Conservation (phyloP, 192 early-diverging fungal species). For the Coemansia sp. region DNA sequence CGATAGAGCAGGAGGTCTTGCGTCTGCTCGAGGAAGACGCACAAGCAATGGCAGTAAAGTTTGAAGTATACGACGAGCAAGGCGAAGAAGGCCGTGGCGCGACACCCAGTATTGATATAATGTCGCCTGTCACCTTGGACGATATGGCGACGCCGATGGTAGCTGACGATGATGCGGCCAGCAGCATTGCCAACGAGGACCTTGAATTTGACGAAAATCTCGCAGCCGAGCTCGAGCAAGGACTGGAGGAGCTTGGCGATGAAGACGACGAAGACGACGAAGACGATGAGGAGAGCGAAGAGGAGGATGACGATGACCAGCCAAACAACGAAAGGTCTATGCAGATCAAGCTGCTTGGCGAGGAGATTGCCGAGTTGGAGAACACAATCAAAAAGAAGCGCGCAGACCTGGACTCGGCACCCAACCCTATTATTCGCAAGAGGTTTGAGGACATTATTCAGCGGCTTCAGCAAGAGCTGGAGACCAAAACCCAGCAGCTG, state of each 20-base stretch:
- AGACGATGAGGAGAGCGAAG: constrained; percentile 23
- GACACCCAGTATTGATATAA: constrained; percentile 39
- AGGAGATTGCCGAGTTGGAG: constrained; percentile 45
- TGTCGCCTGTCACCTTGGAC: constrained; percentile 43
- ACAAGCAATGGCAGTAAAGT: constrained; percentile 40
- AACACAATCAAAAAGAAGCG: constrained; percentile 32
- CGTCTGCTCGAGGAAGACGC: constrained; percentile 40
- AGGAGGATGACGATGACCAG: constrained; percentile 26
- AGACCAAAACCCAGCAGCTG: constrained; percentile 29
- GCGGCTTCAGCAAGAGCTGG: constrained; percentile 32
- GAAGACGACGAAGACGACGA: constrained; percentile 30
- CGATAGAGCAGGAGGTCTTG: constrained; percentile 37
- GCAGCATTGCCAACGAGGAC: constrained; percentile 46
- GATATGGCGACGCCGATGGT: constrained; percentile 39
- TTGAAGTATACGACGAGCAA: constrained; percentile 30
- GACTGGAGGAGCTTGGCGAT: constrained; percentile 31
- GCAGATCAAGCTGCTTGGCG: constrained; percentile 38
- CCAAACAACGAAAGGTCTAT: constrained; percentile 39
- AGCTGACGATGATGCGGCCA: constrained; percentile 32
- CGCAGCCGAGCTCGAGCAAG: constrained; percentile 41
- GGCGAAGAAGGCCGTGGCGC: constrained; percentile 25
- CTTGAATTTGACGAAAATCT: constrained; percentile 44
- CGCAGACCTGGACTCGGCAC: constrained; percentile 44
- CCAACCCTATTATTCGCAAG: constrained; percentile 41
- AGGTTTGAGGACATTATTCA: constrained; percentile 46